A percentile compares a stretch with the other conserved stretches of the same genome.
These are phyloP conservation scores for Cladosporium sphaerospermum DNA, from an alignment of 2,329 filamentous ascomycete species.

Conservation along the genomic window DNA sequence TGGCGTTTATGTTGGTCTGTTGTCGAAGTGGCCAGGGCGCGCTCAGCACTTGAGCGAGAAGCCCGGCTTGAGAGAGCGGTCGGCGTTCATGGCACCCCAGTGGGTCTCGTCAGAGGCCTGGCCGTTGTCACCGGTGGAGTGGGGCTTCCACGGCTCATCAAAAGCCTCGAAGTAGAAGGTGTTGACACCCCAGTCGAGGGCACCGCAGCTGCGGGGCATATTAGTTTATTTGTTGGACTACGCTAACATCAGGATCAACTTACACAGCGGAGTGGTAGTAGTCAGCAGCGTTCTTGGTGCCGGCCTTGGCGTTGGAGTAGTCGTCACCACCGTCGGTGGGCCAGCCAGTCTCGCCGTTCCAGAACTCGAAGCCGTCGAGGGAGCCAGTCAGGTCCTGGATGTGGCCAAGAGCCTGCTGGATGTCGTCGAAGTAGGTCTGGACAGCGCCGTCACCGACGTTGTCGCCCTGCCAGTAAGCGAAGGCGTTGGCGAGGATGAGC, in stretches of 20 bases:
- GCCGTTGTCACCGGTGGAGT: constrained; percentile 57
- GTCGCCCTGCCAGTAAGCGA: constrained; percentile 65
- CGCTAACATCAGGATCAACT: neutral
- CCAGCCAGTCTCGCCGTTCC: constrained; percentile 65
- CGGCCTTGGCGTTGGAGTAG: constrained; percentile 56
- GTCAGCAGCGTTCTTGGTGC: constrained; percentile 50
- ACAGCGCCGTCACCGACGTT: constrained; percentile 49
- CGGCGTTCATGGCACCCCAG: constrained; percentile 61
- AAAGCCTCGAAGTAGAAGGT: constrained; percentile 70
- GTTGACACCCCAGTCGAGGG: constrained; percentile 53
- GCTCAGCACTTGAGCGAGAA: constrained; percentile 43
- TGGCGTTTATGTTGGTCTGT: no score
- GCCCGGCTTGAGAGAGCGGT: constrained; percentile 48
- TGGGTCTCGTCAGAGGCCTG: constrained; percentile 57
- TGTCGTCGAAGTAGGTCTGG: constrained; percentile 60
- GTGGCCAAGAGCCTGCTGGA: constrained; percentile 56
- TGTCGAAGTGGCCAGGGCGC: no score
- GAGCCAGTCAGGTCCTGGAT: constrained; percentile 55
- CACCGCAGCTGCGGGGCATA: constrained; percentile 1
- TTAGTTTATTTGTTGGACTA: no score
- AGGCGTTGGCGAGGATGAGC: constrained; percentile 61
- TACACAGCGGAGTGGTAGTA: constrained; percentile 56
- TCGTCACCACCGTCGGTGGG: constrained; percentile 55
- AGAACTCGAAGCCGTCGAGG: constrained; percentile 54
- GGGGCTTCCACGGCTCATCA: constrained; percentile 55